Evolutionary conservation across 2,329 filamentous ascomycete genomes (phyloP).

Genomic region (Verticillium longisporum): DNA sequence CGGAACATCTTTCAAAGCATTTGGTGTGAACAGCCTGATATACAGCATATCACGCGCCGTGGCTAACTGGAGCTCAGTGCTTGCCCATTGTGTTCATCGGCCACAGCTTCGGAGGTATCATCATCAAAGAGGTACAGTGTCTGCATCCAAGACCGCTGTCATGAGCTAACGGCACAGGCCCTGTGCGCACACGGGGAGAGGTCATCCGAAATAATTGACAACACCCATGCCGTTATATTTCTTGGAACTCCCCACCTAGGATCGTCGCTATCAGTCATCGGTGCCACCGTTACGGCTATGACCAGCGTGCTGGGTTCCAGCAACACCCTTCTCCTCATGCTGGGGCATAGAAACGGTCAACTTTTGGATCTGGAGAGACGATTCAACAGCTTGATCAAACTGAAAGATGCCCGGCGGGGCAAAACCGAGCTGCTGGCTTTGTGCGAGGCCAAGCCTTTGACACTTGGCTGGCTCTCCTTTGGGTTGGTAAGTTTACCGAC

Average conservation of each 20-base stretch:
- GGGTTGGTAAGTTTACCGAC: not conserved
- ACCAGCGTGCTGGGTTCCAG: not conserved
- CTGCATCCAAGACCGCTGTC: not conserved
- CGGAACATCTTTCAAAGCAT: not conserved
- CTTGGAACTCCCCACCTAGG: constrained; percentile 3
- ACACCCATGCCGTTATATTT: not conserved
- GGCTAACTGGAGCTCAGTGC: not conserved
- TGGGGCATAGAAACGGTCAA: not conserved
- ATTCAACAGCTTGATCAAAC: not conserved
- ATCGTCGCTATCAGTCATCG: not conserved
- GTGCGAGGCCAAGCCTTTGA: not conserved
- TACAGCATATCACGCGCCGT: not conserved
- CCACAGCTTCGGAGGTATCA: constrained; percentile 2
- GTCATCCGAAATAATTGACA: not conserved
- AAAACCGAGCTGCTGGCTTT: not conserved
- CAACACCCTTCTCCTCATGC: not conserved
- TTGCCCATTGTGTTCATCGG: not conserved
- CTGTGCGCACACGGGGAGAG: not conserved
- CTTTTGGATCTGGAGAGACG: not conserved
- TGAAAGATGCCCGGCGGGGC: not conserved
- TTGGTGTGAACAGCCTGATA: not conserved
- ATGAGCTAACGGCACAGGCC: not conserved
- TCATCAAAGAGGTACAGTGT: not conserved
- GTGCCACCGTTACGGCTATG: not conserved
- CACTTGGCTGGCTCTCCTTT: not conserved